phyloP scores from a whole-genome alignment of 345 rosid species.

The Mangifera indica region DNA sequence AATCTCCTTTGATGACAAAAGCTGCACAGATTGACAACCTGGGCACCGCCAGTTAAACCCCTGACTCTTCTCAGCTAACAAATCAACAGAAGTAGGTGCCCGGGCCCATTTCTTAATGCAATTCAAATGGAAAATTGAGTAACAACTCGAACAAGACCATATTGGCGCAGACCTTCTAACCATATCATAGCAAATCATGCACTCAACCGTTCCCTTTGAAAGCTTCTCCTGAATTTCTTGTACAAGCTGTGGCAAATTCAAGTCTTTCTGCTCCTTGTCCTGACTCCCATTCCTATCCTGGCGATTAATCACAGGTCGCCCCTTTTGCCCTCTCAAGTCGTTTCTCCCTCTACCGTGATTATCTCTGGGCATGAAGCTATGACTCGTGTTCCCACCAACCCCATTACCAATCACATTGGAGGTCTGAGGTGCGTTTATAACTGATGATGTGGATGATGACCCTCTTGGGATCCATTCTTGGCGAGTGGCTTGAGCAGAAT shows the following conservation, averaged over 20 bases:
- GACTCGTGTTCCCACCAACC: conserved; percentile 14
- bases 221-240: conserved; percentile 94
- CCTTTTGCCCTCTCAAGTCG: conserved; percentile 31
- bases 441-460: conserved; percentile 34
- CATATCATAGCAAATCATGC: conserved; percentile 97
- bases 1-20: conserved; percentile 68
- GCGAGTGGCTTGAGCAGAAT: conserved; percentile 35
- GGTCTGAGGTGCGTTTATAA: conserved; percentile 21
- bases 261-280: conserved; percentile 43
- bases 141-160: conserved; percentile 97
- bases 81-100: conserved; percentile 84
- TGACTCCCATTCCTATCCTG: conserved; percentile 36
- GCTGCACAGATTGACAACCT: conserved; percentile 91
- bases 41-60: conserved; percentile 98
- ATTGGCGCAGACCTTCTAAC: conserved; percentile 70
- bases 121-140: conserved; percentile 83
- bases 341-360: conserved; percentile 35
- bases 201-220: conserved; percentile 65
- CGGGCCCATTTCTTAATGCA: conserved; percentile 97
- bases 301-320: conserved; percentile 36
- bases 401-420: conserved; percentile 22
- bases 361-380: conserved; percentile 26
- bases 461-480: conserved; percentile 80
- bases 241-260: conserved; percentile 76
- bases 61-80: conserved; percentile 72